Base-by-base conservation (phyloP, 2,329 filamentous ascomycete genomes). In the Chaetomium sp. region DNA sequence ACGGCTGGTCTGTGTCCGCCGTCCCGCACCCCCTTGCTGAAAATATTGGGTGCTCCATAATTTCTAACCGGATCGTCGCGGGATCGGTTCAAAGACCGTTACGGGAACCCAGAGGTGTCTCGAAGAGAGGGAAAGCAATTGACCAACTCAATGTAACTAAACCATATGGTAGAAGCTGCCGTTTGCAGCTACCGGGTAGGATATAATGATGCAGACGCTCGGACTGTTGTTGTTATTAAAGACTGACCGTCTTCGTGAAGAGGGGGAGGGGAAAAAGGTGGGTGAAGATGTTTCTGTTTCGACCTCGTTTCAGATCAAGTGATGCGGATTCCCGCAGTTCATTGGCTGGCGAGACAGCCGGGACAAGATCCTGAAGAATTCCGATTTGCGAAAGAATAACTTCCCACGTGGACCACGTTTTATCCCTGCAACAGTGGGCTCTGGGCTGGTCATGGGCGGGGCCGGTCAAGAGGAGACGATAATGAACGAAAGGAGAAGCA, bases 351-450 rank as follows among this genome's bases (percentile, higher is more conserved):
- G 34, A 42, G 14, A 8, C 35, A 11, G 38, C 35, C 43, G 34
- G 46, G 14, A 8, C 35, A 11, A 38, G 19, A 38, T 43, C 44
- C 14, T 40, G 54, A 27, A 27, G 19, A 27, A 11, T 45, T 14
- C 33, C 48, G 47, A 51, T 47, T 51, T 42, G 43, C 27, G 41
- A 43, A 57, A 53, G 54, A 56, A 55, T 52, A 53, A n/a, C 48
- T 54, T 57, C 55, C 62, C 62, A 64, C 61, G 61, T 64, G 62
- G 58, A 58, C 61, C 59, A 62, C 61, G 59, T 63, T 63, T 58
- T 62, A 57, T 56, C 59, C 61, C 59, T 64, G 61, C 60, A 59
- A 57, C 45, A 34, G 60, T 50, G 58, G 57, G 14, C 52, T 27
- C 19, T 49, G 33, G 35, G 40, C n/a, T 8, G 32, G 34, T 43